Evolutionary conservation across 1,139 yeast genomes (phyloP).

Genomic region (Hansenula anomala): DNA sequence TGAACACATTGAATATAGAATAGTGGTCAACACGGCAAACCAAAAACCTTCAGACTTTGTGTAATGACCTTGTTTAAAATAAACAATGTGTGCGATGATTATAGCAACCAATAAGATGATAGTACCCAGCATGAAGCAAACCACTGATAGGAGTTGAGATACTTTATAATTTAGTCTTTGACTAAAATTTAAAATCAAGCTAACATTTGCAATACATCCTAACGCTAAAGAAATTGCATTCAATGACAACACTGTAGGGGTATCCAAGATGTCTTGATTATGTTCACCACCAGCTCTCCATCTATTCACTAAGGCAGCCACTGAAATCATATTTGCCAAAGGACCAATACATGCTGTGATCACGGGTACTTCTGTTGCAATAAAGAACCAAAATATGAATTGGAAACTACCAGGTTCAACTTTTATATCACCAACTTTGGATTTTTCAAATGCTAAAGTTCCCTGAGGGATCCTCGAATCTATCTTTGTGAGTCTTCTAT

Average conservation of each 20-base stretch:
- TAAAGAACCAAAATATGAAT: constrained; percentile 44
- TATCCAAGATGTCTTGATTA: constrained; percentile 30
- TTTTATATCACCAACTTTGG: constrained; percentile 2
- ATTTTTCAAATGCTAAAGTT: neutral
- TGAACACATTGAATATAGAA: constrained; percentile 54
- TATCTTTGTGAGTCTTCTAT: neutral
- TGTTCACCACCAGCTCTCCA: constrained; percentile 47
- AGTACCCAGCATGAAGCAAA: constrained; percentile 60
- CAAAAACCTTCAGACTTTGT: constrained; percentile 62
- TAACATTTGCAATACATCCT: constrained; percentile 63
- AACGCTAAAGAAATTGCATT: constrained; percentile 58
- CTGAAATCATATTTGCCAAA: constrained; percentile 64
- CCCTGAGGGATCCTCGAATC: neutral
- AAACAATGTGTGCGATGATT: constrained; percentile 40
- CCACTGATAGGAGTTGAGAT: constrained; percentile 57
- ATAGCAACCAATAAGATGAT: constrained; percentile 45
- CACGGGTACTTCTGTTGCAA: constrained; percentile 66
- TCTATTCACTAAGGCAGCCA: constrained; percentile 64
- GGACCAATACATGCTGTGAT: constrained; percentile 78
- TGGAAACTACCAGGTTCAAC: neutral
- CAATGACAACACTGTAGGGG: constrained; percentile 40
- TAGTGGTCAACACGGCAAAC: constrained; percentile 65
- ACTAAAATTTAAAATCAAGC: constrained; percentile 63
- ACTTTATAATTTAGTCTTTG: constrained; percentile 48
- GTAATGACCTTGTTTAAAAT: constrained; percentile 17